Conservation (phyloP, 2,329 filamentous ascomycete genomes). For the Aspergillus viridinutans region DNA sequence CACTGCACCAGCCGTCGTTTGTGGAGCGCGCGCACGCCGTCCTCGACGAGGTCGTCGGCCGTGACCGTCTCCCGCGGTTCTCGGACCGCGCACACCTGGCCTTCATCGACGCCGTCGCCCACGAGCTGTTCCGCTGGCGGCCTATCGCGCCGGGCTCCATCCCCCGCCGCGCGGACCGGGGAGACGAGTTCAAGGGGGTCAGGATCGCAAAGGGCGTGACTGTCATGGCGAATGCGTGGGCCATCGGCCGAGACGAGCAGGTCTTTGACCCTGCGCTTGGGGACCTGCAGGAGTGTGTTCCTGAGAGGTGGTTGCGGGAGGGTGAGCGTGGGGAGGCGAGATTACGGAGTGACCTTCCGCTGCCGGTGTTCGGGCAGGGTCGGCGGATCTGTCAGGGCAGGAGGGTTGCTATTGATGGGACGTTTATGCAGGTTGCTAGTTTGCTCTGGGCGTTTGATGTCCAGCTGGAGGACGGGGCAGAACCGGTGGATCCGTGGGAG, state of each 20-base stretch:
- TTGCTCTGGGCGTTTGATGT: slow-evolving; percentile 23
- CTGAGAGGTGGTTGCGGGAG: slow-evolving; percentile 16
- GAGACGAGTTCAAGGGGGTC: slow-evolving; percentile 46
- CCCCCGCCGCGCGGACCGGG: slow-evolving; percentile 45
- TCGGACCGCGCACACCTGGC: slow-evolving; percentile 27
- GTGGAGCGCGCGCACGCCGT: slow-evolving; percentile 35
- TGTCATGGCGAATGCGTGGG: slow-evolving; percentile 44
- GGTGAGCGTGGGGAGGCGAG: not conserved
- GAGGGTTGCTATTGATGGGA: slow-evolving; percentile 17
- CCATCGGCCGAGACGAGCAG: slow-evolving; percentile 41
- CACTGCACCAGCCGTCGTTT: slow-evolving; percentile 43
- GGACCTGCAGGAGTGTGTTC: slow-evolving; percentile 14
- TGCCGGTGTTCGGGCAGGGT: slow-evolving; percentile 20
- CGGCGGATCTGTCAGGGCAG: slow-evolving; percentile 21
- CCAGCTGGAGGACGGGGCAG: slow-evolving; percentile 7
- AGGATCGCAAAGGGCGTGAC: slow-evolving; percentile 46
- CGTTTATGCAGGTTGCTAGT: slow-evolving; percentile 18
- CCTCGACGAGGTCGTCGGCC: slow-evolving; percentile 32
- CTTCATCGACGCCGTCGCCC: slow-evolving; percentile 33
- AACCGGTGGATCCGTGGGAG: slow-evolving; percentile 16
- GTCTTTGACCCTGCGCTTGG: slow-evolving; percentile 28
- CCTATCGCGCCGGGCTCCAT: slow-evolving; percentile 44
- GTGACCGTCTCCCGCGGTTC: slow-evolving; percentile 28
- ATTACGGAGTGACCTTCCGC: slow-evolving; percentile 15
- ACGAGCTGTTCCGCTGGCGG: slow-evolving; percentile 37